Evolutionary conservation across 805 yeast genomes (phyloP).

Genomic region (Candida ficus): DNA sequence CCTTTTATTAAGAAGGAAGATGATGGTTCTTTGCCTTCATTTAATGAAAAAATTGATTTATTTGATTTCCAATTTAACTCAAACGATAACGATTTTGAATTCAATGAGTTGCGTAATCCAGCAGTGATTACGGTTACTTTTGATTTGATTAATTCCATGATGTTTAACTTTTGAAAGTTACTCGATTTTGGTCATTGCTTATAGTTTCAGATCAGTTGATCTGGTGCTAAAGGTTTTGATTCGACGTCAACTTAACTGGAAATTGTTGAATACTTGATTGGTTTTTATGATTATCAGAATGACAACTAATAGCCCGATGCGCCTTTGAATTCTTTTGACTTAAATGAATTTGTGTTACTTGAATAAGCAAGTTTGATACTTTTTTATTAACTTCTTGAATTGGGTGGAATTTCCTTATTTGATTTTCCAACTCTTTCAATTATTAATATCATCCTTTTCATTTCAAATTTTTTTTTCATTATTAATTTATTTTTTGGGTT

Average conservation of each 20-base stretch:
- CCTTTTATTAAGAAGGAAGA: conserved; percentile 13
- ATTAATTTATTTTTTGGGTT: not conserved
- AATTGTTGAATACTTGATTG: not conserved
- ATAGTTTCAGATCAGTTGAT: conserved; percentile 5
- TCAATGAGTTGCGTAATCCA: conserved; percentile 43
- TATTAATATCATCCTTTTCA: not conserved
- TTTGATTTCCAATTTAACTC: conserved; percentile 19
- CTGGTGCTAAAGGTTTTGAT: conserved; percentile 7
- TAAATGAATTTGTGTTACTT: conserved; percentile 27
- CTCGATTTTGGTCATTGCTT: conserved; percentile 3
- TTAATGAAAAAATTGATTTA: conserved; percentile 12
- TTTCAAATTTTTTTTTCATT: no score
- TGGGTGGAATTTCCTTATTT: not conserved
- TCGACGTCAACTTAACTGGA: not conserved
- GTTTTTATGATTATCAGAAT: not conserved
- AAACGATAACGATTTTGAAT: conserved; percentile 29
- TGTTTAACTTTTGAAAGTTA: not conserved
- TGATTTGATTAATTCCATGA: not conserved
- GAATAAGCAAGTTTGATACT: conserved; percentile 6
- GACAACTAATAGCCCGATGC: conserved; percentile 27
- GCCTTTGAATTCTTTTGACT: conserved; percentile 28
- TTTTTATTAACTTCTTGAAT: not conserved
- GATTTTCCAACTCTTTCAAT: not conserved
- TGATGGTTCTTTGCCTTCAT: conserved; percentile 2
- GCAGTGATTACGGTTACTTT: conserved; percentile 33